phyloP scores from a whole-genome alignment of 2,329 filamentous ascomycete genomes.

The Penicillium thymicola region DNA sequence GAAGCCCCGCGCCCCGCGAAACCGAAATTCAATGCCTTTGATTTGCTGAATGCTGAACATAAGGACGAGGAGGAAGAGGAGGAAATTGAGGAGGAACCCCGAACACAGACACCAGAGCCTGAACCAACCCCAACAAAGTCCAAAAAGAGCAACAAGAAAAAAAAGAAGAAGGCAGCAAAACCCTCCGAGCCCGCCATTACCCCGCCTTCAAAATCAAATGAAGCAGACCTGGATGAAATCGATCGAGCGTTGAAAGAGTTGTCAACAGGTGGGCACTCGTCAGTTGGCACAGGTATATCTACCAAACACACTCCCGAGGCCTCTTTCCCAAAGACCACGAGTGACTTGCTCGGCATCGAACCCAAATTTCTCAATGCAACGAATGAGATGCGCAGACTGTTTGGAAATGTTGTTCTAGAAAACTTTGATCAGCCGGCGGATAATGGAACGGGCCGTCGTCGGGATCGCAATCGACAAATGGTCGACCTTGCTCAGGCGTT shows the following conservation, averaged over 20 bases:
- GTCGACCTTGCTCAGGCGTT: slow-evolving; percentile 55
- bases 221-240: slow-evolving; percentile 58
- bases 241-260: slow-evolving; percentile 62
- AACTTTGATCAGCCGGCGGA: slow-evolving; percentile 52
- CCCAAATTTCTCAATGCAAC: slow-evolving; percentile 75
- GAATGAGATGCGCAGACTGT: slow-evolving; percentile 84
- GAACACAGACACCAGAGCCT: slow-evolving; percentile 17
- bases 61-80: slow-evolving; percentile 38
- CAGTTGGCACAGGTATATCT: slow-evolving; percentile 16
- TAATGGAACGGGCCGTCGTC: slow-evolving; percentile 46
- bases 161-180: slow-evolving; percentile 51
- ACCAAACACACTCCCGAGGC: slow-evolving; percentile 37
- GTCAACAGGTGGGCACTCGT: slow-evolving; percentile 41
- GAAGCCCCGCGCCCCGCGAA: slow-evolving; percentile 36
- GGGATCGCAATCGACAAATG: slow-evolving; percentile 53
- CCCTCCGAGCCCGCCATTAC: slow-evolving; percentile 22
- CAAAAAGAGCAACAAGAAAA: slow-evolving; percentile 57
- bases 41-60: slow-evolving; percentile 49
- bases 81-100: slow-evolving; percentile 31
- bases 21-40: slow-evolving; percentile 53
- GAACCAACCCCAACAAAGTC: slow-evolving; percentile 20
- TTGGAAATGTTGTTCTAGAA: slow-evolving; percentile 63
- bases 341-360: slow-evolving; percentile 59
- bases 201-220: slow-evolving; percentile 19
- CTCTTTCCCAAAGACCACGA: slow-evolving; percentile 40